A percentile compares a stretch with the other conserved stretches of the same genome.
Evolutionary conservation across 176 grass and related monocot species (phyloP).

Genomic region (Rhynchospora pubera): DNA sequence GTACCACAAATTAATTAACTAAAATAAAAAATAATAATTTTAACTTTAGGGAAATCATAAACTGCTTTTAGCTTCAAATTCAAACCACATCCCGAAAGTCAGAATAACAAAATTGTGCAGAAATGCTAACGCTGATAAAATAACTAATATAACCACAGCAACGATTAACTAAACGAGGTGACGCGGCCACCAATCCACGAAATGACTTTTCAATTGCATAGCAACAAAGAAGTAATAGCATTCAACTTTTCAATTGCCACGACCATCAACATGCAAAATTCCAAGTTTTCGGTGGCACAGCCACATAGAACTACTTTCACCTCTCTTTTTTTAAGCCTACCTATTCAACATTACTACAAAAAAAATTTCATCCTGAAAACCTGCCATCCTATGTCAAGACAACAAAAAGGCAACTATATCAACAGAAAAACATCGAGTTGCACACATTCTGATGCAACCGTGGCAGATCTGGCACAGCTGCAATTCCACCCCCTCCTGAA

Average conservation of each 20-base stretch:
- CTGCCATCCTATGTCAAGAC: neutral
- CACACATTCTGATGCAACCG: slow-evolving; percentile 26
- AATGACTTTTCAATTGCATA: neutral
- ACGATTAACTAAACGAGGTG: neutral
- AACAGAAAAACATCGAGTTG: slow-evolving; percentile 61
- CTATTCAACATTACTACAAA: neutral
- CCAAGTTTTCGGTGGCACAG: neutral
- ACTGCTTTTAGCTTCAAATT: neutral
- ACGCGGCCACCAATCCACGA: neutral
- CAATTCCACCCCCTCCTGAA: neutral
- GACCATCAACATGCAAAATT: neutral
- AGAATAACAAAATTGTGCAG: neutral
- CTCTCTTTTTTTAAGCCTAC: neutral
- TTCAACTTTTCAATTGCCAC: neutral
- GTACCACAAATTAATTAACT: no score
- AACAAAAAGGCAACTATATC: neutral
- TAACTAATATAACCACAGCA: neutral
- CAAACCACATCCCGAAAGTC: neutral
- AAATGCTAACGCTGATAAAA: neutral
- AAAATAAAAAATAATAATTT: neutral
- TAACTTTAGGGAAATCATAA: neutral
- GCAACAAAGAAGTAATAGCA: neutral
- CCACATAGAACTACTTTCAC: neutral
- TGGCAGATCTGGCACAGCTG: slow-evolving; percentile 26
- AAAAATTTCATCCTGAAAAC: neutral